A percentile compares a stretch with the other conserved stretches of the same genome.
Evolutionary conservation across 108 stramenopile genomes (phyloP).

Genomic region (Pseudonitzschia multiseries): DNA sequence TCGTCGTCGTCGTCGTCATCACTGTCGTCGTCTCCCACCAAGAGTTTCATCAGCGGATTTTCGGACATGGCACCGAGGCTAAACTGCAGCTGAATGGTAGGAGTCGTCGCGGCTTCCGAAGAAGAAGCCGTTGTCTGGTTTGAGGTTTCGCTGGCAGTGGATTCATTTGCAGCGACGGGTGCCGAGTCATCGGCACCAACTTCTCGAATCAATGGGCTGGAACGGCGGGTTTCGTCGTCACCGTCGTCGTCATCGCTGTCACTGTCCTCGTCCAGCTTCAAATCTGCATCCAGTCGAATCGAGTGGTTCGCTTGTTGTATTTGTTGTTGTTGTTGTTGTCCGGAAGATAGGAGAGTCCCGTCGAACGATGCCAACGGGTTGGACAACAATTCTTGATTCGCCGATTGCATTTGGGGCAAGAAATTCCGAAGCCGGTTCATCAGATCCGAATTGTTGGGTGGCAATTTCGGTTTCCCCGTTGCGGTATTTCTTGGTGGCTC

Average conservation of each 20-base stretch:
- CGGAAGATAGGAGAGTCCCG: background rate
- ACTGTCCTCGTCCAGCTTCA: slow-evolving; percentile 14
- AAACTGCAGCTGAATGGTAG: slow-evolving; percentile 38
- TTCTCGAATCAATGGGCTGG: slow-evolving; percentile 15
- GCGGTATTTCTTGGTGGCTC: background rate
- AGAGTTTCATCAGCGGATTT: slow-evolving; percentile 31
- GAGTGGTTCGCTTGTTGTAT: background rate
- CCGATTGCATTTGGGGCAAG: slow-evolving; percentile 29
- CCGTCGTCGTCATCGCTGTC: background rate
- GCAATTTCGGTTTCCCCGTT: background rate
- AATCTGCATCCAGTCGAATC: slow-evolving; percentile 1
- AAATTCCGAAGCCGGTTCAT: slow-evolving; percentile 34
- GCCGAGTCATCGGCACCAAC: background rate
- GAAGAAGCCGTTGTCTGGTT: background rate
- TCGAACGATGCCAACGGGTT: background rate
- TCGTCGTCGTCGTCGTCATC: slow-evolving; percentile 11
- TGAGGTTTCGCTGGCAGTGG: background rate
- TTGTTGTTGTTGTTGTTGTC: background rate
- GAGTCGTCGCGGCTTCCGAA: background rate
- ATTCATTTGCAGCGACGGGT: background rate
- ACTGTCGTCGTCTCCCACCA: slow-evolving; percentile 2
- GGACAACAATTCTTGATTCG: slow-evolving; percentile 22
- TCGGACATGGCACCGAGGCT: slow-evolving; percentile 22
- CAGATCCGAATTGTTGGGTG: slow-evolving; percentile 17
- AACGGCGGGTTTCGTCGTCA: background rate